These are phyloP conservation scores for Madurella mycetomatis DNA, from an alignment of 2,329 filamentous ascomycete genomes.

Conservation along the genomic window DNA sequence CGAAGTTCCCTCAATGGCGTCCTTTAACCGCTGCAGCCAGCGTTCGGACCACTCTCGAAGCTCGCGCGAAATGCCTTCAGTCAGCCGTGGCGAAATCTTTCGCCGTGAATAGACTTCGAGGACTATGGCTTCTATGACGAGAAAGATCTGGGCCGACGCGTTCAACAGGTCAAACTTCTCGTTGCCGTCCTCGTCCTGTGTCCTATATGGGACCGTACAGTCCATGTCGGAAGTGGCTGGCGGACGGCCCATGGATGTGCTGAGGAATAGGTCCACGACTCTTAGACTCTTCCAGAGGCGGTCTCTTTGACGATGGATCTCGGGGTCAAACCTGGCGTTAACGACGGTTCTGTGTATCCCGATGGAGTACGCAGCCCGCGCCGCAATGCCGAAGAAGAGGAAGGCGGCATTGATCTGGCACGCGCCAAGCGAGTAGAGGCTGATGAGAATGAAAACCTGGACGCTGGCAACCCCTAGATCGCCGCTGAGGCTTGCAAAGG, in stretches of 20 bases:
- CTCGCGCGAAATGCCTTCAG: constrained; percentile 50
- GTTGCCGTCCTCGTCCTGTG: constrained; percentile 31
- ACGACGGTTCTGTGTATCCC: constrained; percentile 52
- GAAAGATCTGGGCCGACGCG: constrained; percentile 49
- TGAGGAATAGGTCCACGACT: constrained; percentile 49
- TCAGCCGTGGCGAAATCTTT: constrained; percentile 50
- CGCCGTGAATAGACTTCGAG: constrained; percentile 49
- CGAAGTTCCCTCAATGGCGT: constrained; percentile 30
- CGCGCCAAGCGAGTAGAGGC: constrained; percentile 50
- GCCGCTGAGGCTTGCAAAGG: constrained; percentile 41
- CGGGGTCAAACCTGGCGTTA: constrained; percentile 46
- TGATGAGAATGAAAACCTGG: constrained; percentile 47
- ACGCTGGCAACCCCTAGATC: constrained; percentile 47
- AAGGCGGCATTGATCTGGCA: constrained; percentile 54
- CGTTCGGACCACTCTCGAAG: constrained; percentile 47
- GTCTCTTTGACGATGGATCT: constrained; percentile 42
- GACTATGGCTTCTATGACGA: constrained; percentile 48
- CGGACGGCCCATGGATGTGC: constrained; percentile 51
- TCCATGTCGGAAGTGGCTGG: constrained; percentile 51
- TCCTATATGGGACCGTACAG: constrained; percentile 48
- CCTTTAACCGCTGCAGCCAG: constrained; percentile 45
- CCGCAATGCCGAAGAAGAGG: constrained; percentile 50
- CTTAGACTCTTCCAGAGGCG: constrained; percentile 52
- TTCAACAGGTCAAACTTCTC: constrained; percentile 46
- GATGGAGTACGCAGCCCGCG: constrained; percentile 49